Evolutionary conservation across 257 asterid species (phyloP).

Genomic region (Solanum neorickii): DNA sequence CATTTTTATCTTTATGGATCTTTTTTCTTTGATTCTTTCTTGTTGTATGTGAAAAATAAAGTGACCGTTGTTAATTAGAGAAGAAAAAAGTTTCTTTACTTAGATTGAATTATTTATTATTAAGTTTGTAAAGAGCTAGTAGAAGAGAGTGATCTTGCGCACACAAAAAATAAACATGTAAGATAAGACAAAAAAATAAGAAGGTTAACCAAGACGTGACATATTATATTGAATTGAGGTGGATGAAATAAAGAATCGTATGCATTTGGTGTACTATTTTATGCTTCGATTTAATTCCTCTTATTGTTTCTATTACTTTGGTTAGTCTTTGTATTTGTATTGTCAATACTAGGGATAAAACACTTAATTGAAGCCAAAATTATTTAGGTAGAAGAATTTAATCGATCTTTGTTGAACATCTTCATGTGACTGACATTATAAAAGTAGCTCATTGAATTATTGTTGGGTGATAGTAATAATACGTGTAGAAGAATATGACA

Average conservation of each 20-base stretch:
- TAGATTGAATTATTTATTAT: too few species aligned
- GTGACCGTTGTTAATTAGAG: not conserved
- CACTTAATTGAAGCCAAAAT: not conserved
- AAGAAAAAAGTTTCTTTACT: too few species aligned
- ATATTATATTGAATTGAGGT: too few species aligned
- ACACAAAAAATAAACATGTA: too few species aligned
- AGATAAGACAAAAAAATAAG: too few species aligned
- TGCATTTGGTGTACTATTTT: too few species aligned
- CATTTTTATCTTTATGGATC: too few species aligned
- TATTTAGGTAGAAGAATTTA: not conserved
- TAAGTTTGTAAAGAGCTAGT: not conserved
- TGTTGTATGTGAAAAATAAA: not conserved
- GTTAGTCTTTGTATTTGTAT: not conserved
- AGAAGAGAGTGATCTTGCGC: not conserved
- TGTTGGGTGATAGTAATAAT: not conserved
- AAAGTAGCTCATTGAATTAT: not conserved
- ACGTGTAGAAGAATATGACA: not conserved
- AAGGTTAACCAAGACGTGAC: too few species aligned
- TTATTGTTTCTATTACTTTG: too few species aligned
- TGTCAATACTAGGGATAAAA: too few species aligned
- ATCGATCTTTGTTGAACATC: not conserved
- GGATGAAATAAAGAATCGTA: not conserved
- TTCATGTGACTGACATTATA: not conserved
- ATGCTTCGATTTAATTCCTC: too few species aligned
- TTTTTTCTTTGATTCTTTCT: too few species aligned